These are phyloP conservation scores for Entomortierella lignicola DNA, from an alignment of 192 early-diverging fungal species.

Conservation along the genomic window DNA sequence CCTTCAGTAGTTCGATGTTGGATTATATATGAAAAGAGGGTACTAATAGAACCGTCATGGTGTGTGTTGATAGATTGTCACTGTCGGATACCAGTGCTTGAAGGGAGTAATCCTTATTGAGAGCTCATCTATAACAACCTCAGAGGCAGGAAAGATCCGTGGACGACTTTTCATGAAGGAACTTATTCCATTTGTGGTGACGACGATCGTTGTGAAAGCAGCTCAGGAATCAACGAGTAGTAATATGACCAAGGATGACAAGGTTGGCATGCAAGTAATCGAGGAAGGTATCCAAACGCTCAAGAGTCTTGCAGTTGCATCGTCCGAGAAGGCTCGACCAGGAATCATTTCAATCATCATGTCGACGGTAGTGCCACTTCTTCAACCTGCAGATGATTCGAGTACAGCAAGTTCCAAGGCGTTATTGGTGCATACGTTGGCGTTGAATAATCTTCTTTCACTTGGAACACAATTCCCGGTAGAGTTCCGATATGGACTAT, in stretches of 20 bases:
- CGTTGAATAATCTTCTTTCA: conserved; percentile 54
- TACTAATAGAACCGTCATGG: too few relatives aligned
- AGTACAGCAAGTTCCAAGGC: conserved; percentile 10
- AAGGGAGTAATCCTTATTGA: conserved; percentile 35
- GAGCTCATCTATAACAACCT: not conserved
- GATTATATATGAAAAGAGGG: too few relatives aligned
- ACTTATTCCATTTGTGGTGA: conserved; percentile 48
- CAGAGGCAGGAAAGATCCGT: conserved; percentile 10
- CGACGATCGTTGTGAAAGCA: conserved; percentile 40
- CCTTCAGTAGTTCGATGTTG: too few relatives aligned
- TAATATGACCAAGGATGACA: conserved; percentile 15
- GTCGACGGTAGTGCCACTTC: conserved; percentile 57
- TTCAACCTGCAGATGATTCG: conserved; percentile 30
- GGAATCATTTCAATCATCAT: conserved; percentile 55
- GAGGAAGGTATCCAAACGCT: conserved; percentile 66
- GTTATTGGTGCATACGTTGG: conserved; percentile 46
- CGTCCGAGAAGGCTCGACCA: conserved; percentile 52
- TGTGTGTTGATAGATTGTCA: conserved; percentile 27
- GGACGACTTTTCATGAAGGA: conserved; percentile 36
- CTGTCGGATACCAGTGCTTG: conserved; percentile 48
- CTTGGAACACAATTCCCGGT: conserved; percentile 54
- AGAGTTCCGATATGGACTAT: conserved; percentile 58
- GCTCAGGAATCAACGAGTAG: conserved; percentile 24
- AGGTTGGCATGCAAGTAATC: conserved; percentile 35
- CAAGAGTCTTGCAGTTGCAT: conserved; percentile 47